Base-by-base conservation (phyloP, 2,329 filamentous ascomycete species). In the Pseudopithomyces maydicus region DNA sequence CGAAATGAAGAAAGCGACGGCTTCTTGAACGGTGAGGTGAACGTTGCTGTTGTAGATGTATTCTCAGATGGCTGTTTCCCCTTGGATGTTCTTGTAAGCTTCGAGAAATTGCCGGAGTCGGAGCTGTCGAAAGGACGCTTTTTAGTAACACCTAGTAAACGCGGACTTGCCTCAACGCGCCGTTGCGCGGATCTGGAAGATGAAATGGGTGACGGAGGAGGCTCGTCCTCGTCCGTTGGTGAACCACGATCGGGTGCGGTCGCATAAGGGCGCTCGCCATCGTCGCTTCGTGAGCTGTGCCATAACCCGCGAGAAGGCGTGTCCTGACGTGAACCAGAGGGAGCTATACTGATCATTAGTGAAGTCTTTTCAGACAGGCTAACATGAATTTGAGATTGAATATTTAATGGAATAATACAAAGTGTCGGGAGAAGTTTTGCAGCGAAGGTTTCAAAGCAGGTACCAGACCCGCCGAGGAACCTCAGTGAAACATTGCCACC, bases 191-290 rank as follows among this genome's bases (percentile, higher is more conserved):
- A 62, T 22, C 57, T 62, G 1, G 65, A 63, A 15, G 63, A 66
- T 10, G 57, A 44, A 5, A 66, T 67, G 35, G 68, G 67, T 2
- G 70, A 72, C 15, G 56, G 66, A 17, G 68, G 65, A 50, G 68
- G 29, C 66, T 71, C 67, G 7, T 74, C 70, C 15, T 67, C 69
- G 32, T 73, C 72, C 2, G 73, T 75, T 1, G 69, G 59, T 6
- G 68, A 72, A 1, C 68, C 73, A 50, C 65, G 63, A 20, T 69
- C 63, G 5, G 54, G 49, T 14, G 61, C 59, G 5, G 63, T 61
- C 3, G 57, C 52, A 51, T 62, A 58, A 11, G 54, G 32, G 1
- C 66, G 61, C 1, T 63, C 52, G 10, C 56, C 38, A 6, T 62
- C 55, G 20, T 59, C 53, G 32, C 35, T 36, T 17, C 33, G 50